Evolutionary conservation across 208 protist species (phyloP).

Genomic region (Naegleria fowleri): DNA sequence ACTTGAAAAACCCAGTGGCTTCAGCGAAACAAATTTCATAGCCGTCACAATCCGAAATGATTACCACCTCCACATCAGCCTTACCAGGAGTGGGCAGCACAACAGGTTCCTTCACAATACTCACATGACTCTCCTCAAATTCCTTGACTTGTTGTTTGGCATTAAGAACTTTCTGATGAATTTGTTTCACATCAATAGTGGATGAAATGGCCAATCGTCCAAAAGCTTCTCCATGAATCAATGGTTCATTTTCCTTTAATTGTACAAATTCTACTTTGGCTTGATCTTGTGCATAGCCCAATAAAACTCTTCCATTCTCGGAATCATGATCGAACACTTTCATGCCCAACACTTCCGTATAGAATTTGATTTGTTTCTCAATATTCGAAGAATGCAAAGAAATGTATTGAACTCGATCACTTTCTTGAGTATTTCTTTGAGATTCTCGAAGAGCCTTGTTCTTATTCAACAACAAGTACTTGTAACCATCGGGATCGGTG

Average conservation of each 20-base stretch:
- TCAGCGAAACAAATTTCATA: constrained; percentile 44
- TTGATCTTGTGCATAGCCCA: constrained; percentile 12
- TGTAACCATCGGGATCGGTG: constrained; percentile 31
- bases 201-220: constrained; percentile 35
- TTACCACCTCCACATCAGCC: constrained; percentile 38
- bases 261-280: constrained; percentile 24
- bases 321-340: neutral
- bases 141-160: neutral
- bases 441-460: neutral
- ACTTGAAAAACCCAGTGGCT: constrained; percentile 24
- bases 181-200: neutral
- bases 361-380: constrained; percentile 13
- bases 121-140: neutral
- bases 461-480: constrained; percentile 26
- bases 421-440: neutral
- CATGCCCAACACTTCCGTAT: constrained; percentile 12
- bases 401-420: neutral
- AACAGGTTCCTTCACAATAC: constrained; percentile 26
- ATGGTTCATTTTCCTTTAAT: neutral
- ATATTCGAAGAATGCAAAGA: constrained; percentile 17
- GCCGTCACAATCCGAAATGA: constrained; percentile 37
- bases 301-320: neutral
- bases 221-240: constrained; percentile 32
- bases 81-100: constrained; percentile 30
- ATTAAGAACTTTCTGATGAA: neutral